phyloP scores from a whole-genome alignment of 2,329 filamentous ascomycete genomes.

The Bipolaris cookei region DNA sequence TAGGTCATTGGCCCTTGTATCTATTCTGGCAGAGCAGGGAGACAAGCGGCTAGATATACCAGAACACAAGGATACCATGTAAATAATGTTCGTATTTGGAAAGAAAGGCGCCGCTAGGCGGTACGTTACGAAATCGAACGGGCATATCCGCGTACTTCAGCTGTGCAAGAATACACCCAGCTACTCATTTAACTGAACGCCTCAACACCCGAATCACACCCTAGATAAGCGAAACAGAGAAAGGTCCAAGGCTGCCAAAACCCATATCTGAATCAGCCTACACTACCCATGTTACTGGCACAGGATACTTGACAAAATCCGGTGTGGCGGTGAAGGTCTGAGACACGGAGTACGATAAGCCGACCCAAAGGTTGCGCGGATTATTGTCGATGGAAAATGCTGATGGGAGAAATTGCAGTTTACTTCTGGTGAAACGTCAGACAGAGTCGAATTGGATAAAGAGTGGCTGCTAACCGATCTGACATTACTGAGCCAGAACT shows the following conservation, averaged over 20 bases:
- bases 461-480: constrained; percentile 2
- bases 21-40: neutral
- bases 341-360: neutral
- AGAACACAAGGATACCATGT: neutral
- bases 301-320: neutral
- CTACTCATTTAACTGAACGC: neutral
- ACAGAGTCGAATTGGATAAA: neutral
- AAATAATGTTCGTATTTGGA: neutral
- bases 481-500: constrained; percentile 11
- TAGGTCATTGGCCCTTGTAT: neutral
- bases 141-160: neutral
- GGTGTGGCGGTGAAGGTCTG: neutral
- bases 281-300: neutral
- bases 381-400: neutral
- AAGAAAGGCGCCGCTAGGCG: neutral
- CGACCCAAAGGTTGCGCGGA: neutral
- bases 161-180: neutral
- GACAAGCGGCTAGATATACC: neutral
- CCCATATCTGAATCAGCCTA: neutral
- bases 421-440: constrained; percentile 11
- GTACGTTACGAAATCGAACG: neutral
- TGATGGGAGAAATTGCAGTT: neutral
- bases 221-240: neutral
- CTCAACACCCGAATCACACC: neutral
- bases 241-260: neutral